Evolutionary conservation across 2,329 filamentous ascomycete species (phyloP), one percentile per base, ranked within the genome.

Genomic region (Colletotrichum agaves): DNA sequence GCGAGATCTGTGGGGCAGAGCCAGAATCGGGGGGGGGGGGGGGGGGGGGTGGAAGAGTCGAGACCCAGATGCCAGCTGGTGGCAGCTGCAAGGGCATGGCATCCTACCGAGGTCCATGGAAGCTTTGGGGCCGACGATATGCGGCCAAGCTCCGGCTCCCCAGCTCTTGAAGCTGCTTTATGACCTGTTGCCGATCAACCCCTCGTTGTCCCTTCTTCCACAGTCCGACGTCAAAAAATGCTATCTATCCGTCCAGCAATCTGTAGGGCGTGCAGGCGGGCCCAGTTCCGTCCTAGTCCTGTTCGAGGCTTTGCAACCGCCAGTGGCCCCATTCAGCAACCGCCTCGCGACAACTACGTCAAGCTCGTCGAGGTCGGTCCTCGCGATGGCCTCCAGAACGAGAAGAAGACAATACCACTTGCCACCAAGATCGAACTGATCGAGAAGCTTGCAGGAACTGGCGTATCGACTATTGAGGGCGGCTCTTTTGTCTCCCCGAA

Each of bases 341-440:
- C 74, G 19, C 66, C 73, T 19, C 72, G 71, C 66, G 80, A 83
- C 75, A 84, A 81, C 74, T 77, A 74, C 67, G 84, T 89, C 69
- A 85, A 83, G 78, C 89, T 97, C 43, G 90, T 96, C 69, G 93
- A 97, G 81, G 93, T 97, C 70, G 93, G 92, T 8, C 93, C 93
- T 37, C 86, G 93, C 71, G 93, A 97, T 81, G 93, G 93, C n/a
- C 81, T 97, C 60, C 93, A 97, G 77, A 97, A 96, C 75, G 92
- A 96, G 81, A 92, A 91, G 80, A 87, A 83, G 70, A 84, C 84
- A 31, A 91, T 97, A 70, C 83, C 92, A 0, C 82, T 93, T 11
- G 83, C 85, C 6, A 93, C 90, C 2, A 97, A 97, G 78, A 86
- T 95, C 62, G 88, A 94, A 72, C 79, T 97, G 60, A 91, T 97